Conservation (phyloP, 2,329 filamentous ascomycete species). For the Botrytis cinerea region DNA sequence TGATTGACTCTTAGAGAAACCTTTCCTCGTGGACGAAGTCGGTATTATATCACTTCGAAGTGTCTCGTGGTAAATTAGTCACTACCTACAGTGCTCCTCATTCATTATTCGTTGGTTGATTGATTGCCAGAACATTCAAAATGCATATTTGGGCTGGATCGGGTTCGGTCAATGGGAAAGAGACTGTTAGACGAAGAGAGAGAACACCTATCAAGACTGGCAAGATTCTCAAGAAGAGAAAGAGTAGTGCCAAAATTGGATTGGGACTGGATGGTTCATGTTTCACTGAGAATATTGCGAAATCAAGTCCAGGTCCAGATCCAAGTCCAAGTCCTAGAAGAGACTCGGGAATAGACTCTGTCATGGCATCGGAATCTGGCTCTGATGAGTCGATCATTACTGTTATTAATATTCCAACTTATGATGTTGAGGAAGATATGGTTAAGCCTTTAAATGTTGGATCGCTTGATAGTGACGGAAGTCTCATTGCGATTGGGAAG, state of each 20-base stretch:
- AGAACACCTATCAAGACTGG: not conserved
- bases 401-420: not conserved
- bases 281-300: not conserved
- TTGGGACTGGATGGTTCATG: not conserved
- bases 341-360: not conserved
- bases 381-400: not conserved
- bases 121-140: not conserved
- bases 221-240: not conserved
- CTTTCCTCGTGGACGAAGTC: not conserved
- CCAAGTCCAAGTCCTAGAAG: not conserved
- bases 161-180: not conserved
- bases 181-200: slow-evolving; percentile 1
- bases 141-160: slow-evolving; percentile 19
- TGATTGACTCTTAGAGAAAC: not conserved
- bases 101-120: not conserved
- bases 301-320: not conserved
- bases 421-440: slow-evolving; percentile 3
- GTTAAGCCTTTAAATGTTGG: not conserved
- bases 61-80: not conserved
- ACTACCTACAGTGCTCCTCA: too few species aligned
- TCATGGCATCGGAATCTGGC: not conserved
- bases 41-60: not conserved
- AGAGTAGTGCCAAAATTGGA: slow-evolving; percentile 7
- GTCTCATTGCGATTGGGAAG: not conserved
- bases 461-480: not conserved